Conservation (phyloP, 2,329 filamentous ascomycete genomes). For the Fusarium sp. region DNA sequence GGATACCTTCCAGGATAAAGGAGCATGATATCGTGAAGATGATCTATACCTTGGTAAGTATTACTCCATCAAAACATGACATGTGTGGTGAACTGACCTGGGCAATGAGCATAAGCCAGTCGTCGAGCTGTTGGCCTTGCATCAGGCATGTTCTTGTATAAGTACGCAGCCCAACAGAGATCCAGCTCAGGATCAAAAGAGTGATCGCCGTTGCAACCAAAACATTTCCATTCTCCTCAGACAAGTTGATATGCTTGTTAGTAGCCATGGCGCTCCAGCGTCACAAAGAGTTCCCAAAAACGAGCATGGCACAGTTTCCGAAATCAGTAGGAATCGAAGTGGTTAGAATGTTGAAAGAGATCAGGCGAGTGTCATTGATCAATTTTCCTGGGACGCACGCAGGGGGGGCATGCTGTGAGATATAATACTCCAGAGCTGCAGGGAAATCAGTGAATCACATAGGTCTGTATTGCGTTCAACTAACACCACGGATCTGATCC, state of each 20-base stretch:
- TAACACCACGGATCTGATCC: slow-evolving; percentile 24
- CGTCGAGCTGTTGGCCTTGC: slow-evolving; percentile 63
- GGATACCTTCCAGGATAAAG: slow-evolving; percentile 61
- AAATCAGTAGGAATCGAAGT: slow-evolving; percentile 6
- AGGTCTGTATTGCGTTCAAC: slow-evolving; percentile 12
- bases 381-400: slow-evolving; percentile 5
- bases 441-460: slow-evolving; percentile 25
- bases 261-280: slow-evolving; percentile 51
- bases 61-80: neutral
- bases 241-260: slow-evolving; percentile 51
- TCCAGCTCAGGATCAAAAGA: slow-evolving; percentile 58
- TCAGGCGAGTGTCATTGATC: slow-evolving; percentile 7
- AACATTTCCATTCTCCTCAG: slow-evolving; percentile 56
- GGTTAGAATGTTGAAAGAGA: slow-evolving; percentile 4
- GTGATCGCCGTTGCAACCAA: slow-evolving; percentile 55
- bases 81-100: slow-evolving; percentile 56
- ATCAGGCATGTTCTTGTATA: slow-evolving; percentile 61
- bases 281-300: slow-evolving; percentile 36
- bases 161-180: slow-evolving; percentile 59
- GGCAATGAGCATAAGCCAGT: slow-evolving; percentile 66
- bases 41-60: slow-evolving; percentile 48
- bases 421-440: slow-evolving; percentile 40
- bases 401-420: slow-evolving; percentile 30
- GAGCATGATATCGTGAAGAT: slow-evolving; percentile 63
- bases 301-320: slow-evolving; percentile 39